Conservation (phyloP, 164 flowering plant genomes). For the grape (Vitis vinifera) region ASM3070453v1 NC_081812.1:21441501-21442000, state of each 20-base stretch:
- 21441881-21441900: slow-evolving; percentile 32
- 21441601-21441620: slow-evolving; percentile 26
- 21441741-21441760: slow-evolving; percentile 8
- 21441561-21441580: slow-evolving; percentile 17
- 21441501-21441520: slow-evolving; percentile 21
- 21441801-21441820: slow-evolving; percentile 16
- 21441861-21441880: slow-evolving; percentile 31
- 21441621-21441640: slow-evolving; percentile 25
- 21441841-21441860: slow-evolving; percentile 26
- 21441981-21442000: slow-evolving; percentile 32
- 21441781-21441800: slow-evolving; percentile 11
- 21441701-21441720: slow-evolving; percentile 13
- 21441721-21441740: slow-evolving; percentile 22
- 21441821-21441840: slow-evolving; percentile 9
- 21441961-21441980: slow-evolving; percentile 38
- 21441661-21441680: slow-evolving; percentile 22
- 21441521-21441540: slow-evolving; percentile 19
- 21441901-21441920: slow-evolving; percentile 34
- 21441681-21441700: slow-evolving; percentile 25
- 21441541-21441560: slow-evolving; percentile 23
- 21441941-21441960: slow-evolving; percentile 19
- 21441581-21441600: slow-evolving; percentile 24
- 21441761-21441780: slow-evolving; percentile 8
- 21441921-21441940: slow-evolving; percentile 30
- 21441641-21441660: slow-evolving; percentile 12